A percentile compares a stretch with the other conserved stretches of the same genome.
Conservation (phyloP, 2,329 filamentous ascomycete species). For the Ophiostoma australiae region DNA sequence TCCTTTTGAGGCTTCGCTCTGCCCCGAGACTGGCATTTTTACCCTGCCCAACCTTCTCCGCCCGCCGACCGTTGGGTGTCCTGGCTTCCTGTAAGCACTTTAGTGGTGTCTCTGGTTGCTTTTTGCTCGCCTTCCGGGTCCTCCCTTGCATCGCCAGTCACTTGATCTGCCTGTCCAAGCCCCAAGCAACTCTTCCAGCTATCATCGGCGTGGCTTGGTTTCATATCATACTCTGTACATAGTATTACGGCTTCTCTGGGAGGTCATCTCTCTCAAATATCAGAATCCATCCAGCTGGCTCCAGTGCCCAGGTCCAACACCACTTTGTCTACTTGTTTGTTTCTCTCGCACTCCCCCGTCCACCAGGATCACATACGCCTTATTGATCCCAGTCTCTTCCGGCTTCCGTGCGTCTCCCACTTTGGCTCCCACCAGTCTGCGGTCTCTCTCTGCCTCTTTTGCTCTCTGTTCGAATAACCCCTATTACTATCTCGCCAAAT, state of each 20-base stretch:
- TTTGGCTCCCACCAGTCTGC: not conserved
- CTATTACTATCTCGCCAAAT: slow-evolving; percentile 21
- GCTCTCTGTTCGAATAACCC: not conserved
- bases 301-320: not conserved
- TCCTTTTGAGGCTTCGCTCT: not conserved
- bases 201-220: not conserved
- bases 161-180: not conserved
- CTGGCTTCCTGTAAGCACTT: not conserved
- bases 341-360: slow-evolving; percentile 2
- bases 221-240: not conserved
- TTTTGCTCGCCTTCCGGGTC: not conserved
- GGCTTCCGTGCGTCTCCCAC: slow-evolving; percentile 9
- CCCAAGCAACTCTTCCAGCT: not conserved
- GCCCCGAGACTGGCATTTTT: not conserved
- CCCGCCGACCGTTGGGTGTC: not conserved
- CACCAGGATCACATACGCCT: slow-evolving; percentile 3
- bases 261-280: not conserved
- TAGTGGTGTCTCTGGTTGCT: not conserved
- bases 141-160: not conserved
- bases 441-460: not conserved
- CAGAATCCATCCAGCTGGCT: not conserved
- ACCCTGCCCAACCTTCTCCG: not conserved
- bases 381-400: slow-evolving; percentile 8
- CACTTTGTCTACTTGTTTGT: slow-evolving; percentile 13
- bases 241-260: not conserved